These are phyloP conservation scores for Sugiyamaella castrensis DNA, from an alignment of 1,139 yeast species.

Conservation along the genomic window DNA sequence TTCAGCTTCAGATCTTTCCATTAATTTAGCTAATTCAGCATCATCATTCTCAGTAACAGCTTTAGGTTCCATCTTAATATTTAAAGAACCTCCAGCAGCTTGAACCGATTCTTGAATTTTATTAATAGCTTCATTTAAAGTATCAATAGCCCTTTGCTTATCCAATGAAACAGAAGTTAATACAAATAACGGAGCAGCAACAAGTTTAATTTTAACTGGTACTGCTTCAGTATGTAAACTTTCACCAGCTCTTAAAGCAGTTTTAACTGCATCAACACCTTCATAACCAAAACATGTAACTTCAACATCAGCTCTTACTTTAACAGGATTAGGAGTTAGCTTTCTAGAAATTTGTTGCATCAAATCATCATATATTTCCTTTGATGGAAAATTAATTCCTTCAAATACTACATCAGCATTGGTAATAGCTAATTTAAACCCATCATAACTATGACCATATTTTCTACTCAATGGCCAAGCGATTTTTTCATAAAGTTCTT, in stretches of 20 bases:
- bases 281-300: constrained; percentile 96
- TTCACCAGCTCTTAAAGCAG: constrained; percentile 86
- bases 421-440: constrained; percentile 92
- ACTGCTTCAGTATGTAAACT: constrained; percentile 75
- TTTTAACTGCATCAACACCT: constrained; percentile 96
- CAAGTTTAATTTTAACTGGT: constrained; percentile 84
- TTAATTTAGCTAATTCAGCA: constrained; percentile 91
- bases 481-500: constrained; percentile 76
- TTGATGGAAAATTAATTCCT: constrained; percentile 67
- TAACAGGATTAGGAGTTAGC: constrained; percentile 96
- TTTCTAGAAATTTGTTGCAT: constrained; percentile 85
- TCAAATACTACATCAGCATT: constrained; percentile 83
- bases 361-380: constrained; percentile 73
- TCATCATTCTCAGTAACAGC: constrained; percentile 98
- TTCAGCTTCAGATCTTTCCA: constrained; percentile 72
- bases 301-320: constrained; percentile 96
- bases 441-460: constrained; percentile 97
- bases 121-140: constrained; percentile 74
- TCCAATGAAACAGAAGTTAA: constrained; percentile 91
- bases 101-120: constrained; percentile 68
- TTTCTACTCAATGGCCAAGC: constrained; percentile 98
- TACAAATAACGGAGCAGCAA: constrained; percentile 97
- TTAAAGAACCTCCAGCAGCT: constrained; percentile 79
- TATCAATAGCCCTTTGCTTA: constrained; percentile 80
- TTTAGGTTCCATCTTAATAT: constrained; percentile 96